A percentile compares a stretch with the other conserved stretches of the same genome.
phyloP scores from a whole-genome alignment of 106 monocot species.

The Apostasia ramifera region DNA sequence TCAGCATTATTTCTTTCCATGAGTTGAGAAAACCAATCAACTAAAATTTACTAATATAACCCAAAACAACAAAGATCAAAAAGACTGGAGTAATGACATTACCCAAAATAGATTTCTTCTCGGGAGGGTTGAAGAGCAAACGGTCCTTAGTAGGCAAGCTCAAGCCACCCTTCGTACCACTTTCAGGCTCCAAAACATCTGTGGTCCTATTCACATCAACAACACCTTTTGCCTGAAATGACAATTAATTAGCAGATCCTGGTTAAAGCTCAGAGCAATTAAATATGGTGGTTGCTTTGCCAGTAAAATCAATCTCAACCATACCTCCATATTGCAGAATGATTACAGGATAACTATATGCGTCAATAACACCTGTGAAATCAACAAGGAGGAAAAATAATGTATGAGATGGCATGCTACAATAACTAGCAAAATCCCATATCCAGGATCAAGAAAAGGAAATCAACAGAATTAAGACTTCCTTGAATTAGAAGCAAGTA shows the following conservation, averaged over 20 bases:
- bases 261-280: neutral
- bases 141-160: slow-evolving; percentile 8
- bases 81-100: neutral
- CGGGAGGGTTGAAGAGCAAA: slow-evolving; percentile 9
- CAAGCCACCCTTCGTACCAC: slow-evolving; percentile 8
- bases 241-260: neutral
- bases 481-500: too few species aligned
- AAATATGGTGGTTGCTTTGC: neutral
- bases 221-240: slow-evolving; percentile 5
- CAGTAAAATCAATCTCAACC: neutral
- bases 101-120: slow-evolving; percentile 20
- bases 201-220: slow-evolving; percentile 13
- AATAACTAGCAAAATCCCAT: too few species aligned
- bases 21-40: neutral
- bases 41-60: neutral
- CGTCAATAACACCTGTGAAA: slow-evolving; percentile 2
- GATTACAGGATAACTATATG: neutral
- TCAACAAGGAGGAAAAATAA: neutral
- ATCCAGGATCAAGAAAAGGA: too few species aligned
- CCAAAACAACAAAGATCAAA: neutral
- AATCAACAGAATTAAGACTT: too few species aligned
- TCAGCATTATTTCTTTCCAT: neutral
- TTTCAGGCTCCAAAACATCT: slow-evolving; percentile 14
- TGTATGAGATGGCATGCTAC: too few species aligned
- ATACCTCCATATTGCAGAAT: neutral